phyloP scores from a whole-genome alignment of 805 yeast genomes.

The Yarrowia bubula region DNA sequence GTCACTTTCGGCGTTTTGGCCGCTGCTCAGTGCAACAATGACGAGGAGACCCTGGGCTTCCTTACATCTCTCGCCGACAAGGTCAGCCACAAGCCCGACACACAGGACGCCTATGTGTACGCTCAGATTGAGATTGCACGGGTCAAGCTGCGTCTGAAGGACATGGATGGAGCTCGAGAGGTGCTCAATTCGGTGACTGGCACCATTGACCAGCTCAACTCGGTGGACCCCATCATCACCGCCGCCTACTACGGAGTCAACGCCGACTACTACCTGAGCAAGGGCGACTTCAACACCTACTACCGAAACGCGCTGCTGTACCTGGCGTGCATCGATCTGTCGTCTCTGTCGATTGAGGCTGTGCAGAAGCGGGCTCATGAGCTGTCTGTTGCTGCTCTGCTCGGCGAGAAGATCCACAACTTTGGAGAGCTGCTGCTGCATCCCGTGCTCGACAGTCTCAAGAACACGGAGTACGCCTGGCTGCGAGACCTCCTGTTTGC shows the following conservation, averaged over 20 bases:
- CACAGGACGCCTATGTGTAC: slow-evolving; percentile 53
- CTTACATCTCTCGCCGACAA: slow-evolving; percentile 47
- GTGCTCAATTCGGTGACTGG: slow-evolving; percentile 60
- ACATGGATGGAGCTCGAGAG: slow-evolving; percentile 60
- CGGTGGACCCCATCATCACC: slow-evolving; percentile 62
- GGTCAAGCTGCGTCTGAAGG: slow-evolving; percentile 55
- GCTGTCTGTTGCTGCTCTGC: slow-evolving; percentile 76
- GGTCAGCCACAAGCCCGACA: slow-evolving; percentile 44
- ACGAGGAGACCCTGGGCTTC: slow-evolving; percentile 52
- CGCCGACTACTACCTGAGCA: slow-evolving; percentile 69
- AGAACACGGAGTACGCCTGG: slow-evolving; percentile 59
- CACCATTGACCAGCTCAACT: slow-evolving; percentile 56
- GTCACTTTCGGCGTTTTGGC: slow-evolving; percentile 69
- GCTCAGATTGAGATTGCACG: slow-evolving; percentile 74
- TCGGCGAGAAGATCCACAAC: slow-evolving; percentile 90
- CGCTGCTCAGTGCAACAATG: slow-evolving; percentile 45
- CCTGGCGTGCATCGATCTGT: slow-evolving; percentile 66
- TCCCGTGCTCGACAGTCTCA: slow-evolving; percentile 64
- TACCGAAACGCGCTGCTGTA: slow-evolving; percentile 80
- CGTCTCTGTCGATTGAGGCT: slow-evolving; percentile 43
- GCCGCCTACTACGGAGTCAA: slow-evolving; percentile 81
- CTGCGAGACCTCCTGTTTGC: slow-evolving; percentile 65
- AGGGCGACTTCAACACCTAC: slow-evolving; percentile 75
- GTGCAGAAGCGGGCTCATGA: slow-evolving; percentile 64
- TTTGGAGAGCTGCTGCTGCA: slow-evolving; percentile 94